Base-by-base conservation (phyloP, 495 filamentous ascomycete species). In the Rostrohypoxylon terebratum region DNA sequence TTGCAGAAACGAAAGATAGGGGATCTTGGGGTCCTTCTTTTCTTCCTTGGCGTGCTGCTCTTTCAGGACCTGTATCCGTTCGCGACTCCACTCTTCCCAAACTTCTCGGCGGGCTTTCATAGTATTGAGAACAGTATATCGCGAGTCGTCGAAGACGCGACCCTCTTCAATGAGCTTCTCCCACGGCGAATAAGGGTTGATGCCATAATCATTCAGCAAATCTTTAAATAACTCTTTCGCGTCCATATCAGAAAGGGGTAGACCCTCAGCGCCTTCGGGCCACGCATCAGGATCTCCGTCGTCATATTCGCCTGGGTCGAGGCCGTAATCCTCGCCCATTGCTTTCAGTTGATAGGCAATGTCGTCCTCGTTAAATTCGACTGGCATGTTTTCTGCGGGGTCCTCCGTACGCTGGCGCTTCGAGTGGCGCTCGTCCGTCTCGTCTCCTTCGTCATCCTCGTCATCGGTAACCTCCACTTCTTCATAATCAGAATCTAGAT, bases 301-400 rank as follows among this genome's bases (percentile, higher is more conserved):
- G 42, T 91, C 91, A 66, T 90, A 92, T 77, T 94, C 92, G 67
- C 78, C 81, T 36, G 79, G 82, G 47, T 71, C 83, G 47, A 85
- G 81, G 1, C 87, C 91, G 71, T 95, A 93, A 9, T 93, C 89
- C 69, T 93, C 87, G 47, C 90, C 91, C 93, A 98, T 96, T 9
- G 90, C 89, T 13, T 91, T 91, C 8, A 99, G 84, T 77, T 99
- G 96, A 72, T 91, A 95, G 34, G 92, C 94, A 67, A 99, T 95
- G 77, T 99, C 96, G 47, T 95, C 94, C 77, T 98, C 96, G 25
- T 93, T 92, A 75, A 98, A 98, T 72, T 99, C 96, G 44, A 97
- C 77, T 0, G 92, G 90, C 18, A 77, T 73, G 23, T 89, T 83
- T 16, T 82, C 82, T 4, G 72, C 58, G 44, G 80, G 81, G 0